A percentile compares a stretch with the other conserved stretches of the same genome.
These are phyloP conservation scores for Boletus eberwhitei DNA, from an alignment of 768 basidiomycete species.

Conservation along the genomic window DNA sequence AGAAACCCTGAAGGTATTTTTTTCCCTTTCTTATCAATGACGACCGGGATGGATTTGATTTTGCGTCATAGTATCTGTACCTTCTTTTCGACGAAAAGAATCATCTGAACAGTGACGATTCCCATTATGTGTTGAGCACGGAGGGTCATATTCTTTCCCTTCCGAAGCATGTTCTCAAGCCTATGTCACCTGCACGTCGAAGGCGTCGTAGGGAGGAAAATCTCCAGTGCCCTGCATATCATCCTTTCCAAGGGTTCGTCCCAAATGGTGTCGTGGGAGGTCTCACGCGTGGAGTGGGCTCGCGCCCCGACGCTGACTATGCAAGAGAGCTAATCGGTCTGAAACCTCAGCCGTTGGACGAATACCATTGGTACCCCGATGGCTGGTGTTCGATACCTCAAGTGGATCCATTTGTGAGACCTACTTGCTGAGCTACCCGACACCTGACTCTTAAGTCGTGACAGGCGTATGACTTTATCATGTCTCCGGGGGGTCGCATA, in stretches of 20 bases:
- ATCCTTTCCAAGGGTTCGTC: conserved; percentile 37
- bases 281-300: conserved; percentile 65
- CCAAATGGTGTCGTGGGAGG: conserved; percentile 38
- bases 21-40: background rate
- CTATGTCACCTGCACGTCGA: conserved; percentile 55
- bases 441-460: background rate
- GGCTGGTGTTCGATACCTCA: conserved; percentile 77
- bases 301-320: conserved; percentile 77
- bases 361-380: conserved; percentile 57
- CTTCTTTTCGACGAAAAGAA: conserved; percentile 89
- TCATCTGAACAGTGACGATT: conserved; percentile 67
- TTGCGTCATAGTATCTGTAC: conserved; percentile 71
- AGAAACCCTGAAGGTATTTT: conserved; percentile 82
- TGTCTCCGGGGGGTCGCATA: conserved; percentile 53
- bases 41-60: background rate
- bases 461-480: conserved; percentile 80
- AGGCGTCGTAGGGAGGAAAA: conserved; percentile 60
- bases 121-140: conserved; percentile 90
- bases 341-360: conserved; percentile 46
- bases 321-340: conserved; percentile 66
- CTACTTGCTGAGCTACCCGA: background rate
- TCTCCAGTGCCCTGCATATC: conserved; percentile 75
- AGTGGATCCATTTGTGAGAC: conserved; percentile 64
- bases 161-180: conserved; percentile 49
- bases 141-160: conserved; percentile 89